Percentiles rank a stretch among this genome's conserved stretches.
Evolutionary conservation across 2,329 filamentous ascomycete species (phyloP).

Genomic region (Hymenoscyphus scutula): DNA sequence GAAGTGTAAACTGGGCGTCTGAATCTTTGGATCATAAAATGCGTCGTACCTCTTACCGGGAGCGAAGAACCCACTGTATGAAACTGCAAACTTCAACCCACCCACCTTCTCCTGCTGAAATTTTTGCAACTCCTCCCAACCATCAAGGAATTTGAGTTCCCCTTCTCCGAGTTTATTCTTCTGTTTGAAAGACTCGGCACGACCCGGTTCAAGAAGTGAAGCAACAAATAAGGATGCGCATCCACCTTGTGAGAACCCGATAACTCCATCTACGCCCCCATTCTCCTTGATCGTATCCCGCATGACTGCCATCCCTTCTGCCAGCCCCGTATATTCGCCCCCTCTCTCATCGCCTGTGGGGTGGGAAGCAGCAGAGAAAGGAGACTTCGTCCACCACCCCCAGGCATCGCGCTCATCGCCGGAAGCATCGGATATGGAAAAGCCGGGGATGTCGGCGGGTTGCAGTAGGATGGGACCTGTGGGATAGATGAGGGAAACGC

Average conservation of each 20-base stretch:
- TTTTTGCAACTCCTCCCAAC: constrained; percentile 33
- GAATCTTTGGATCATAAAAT: constrained; percentile 72
- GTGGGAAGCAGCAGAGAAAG: constrained; percentile 3
- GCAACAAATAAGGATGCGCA: constrained; percentile 71
- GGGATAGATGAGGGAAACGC: constrained; percentile 61
- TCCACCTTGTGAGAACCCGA: constrained; percentile 82
- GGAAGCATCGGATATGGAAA: constrained; percentile 42
- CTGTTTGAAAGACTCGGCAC: constrained; percentile 46
- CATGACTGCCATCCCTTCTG: constrained; percentile 63
- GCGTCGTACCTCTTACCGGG: constrained; percentile 59
- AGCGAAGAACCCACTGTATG: constrained; percentile 76
- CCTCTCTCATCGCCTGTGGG: constrained; percentile 54
- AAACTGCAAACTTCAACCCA: constrained; percentile 64
- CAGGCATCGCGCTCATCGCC: constrained; percentile 62
- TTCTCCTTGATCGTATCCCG: constrained; percentile 60
- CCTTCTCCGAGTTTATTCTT: constrained; percentile 34
- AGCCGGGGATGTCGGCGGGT: constrained; percentile 68
- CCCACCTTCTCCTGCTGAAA: constrained; percentile 40
- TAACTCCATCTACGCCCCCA: constrained; percentile 71
- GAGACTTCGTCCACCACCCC: constrained; percentile 71
- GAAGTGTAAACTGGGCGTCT: constrained; percentile 77
- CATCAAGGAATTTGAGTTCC: constrained; percentile 50
- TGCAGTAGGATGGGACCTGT: constrained; percentile 64
- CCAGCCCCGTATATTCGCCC: constrained; percentile 64
- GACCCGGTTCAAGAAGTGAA: constrained; percentile 61